Evolutionary conservation across 2,329 filamentous ascomycete genomes (phyloP).

Genomic region (Davidsoniella neocaledoniae): DNA sequence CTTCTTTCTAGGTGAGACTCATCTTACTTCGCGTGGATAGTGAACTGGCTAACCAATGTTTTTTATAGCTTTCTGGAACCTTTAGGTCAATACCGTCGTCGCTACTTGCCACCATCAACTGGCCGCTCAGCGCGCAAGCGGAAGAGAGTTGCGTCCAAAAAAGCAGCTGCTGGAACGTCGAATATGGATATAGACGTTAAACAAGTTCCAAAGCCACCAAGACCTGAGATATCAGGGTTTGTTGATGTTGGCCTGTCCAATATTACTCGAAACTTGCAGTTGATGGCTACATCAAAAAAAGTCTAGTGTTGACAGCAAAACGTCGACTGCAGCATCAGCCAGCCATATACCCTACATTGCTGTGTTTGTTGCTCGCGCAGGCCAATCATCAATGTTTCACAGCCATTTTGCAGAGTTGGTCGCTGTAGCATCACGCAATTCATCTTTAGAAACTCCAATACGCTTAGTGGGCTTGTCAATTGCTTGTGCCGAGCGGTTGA

Average conservation of each 20-base stretch:
- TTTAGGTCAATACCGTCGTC: conserved; percentile 42
- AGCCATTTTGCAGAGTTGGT: conserved; percentile 42
- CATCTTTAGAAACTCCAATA: conserved; percentile 24
- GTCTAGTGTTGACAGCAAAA: too few relatives aligned
- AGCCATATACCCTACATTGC: conserved; percentile 25
- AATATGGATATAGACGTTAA: conserved; percentile 2
- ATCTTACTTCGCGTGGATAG: not conserved
- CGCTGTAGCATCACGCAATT: conserved; percentile 29
- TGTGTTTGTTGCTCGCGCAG: conserved; percentile 41
- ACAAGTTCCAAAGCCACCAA: conserved; percentile 13
- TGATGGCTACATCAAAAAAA: conserved; percentile 17
- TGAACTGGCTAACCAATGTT: not conserved
- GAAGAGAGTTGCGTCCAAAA: conserved; percentile 24
- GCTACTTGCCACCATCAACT: conserved; percentile 38
- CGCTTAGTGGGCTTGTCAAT: conserved; percentile 47
- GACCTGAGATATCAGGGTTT: conserved; percentile 36
- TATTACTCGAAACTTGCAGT: conserved; percentile 43
- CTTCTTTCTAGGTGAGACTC: conserved; percentile 43
- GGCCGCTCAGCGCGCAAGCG: conserved; percentile 41
- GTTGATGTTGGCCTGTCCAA: conserved; percentile 49
- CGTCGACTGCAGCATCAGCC: not conserved
- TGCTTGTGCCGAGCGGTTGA: conserved; percentile 39
- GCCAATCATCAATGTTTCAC: conserved; percentile 40
- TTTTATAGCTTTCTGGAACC: conserved; percentile 40
- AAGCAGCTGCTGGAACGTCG: conserved; percentile 15